A percentile compares a stretch with the other conserved stretches of the same genome.
Evolutionary conservation across 1,139 yeast genomes (phyloP).

Genomic region (Debaryomyces singareniensis): DNA sequence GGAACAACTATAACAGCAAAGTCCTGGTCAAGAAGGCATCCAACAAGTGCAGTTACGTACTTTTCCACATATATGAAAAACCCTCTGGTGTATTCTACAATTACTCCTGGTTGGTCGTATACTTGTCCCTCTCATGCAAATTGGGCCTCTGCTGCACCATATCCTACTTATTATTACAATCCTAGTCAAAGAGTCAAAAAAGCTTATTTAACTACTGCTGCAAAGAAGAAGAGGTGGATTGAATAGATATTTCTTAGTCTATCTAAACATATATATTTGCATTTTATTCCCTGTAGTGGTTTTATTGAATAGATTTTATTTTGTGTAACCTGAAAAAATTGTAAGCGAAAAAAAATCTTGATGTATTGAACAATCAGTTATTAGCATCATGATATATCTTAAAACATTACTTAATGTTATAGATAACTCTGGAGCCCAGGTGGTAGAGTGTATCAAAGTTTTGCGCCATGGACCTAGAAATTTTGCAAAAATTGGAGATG

Average conservation of each 20-base stretch:
- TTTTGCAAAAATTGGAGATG: constrained; percentile 83
- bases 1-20: constrained; percentile 60
- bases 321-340: neutral
- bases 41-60: constrained; percentile 59
- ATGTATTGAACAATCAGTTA: too few relatives aligned
- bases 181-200: constrained; percentile 34
- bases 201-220: constrained; percentile 33
- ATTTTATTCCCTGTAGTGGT: neutral
- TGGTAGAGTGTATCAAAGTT: constrained; percentile 95
- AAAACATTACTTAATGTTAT: constrained; percentile 86
- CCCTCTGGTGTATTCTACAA: constrained; percentile 51
- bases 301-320: constrained; percentile 1
- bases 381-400: constrained; percentile 64
- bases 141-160: constrained; percentile 61
- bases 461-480: constrained; percentile 81
- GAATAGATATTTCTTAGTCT: constrained; percentile 6
- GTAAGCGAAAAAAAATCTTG: neutral
- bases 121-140: constrained; percentile 58
- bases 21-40: constrained; percentile 55
- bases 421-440: constrained; percentile 92
- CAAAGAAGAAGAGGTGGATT: constrained; percentile 34
- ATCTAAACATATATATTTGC: neutral
- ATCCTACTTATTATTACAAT: constrained; percentile 48
- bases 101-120: constrained; percentile 82
- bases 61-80: constrained; percentile 39